Conservation (phyloP, 148 eudicot genomes). For the Dianthus caryophyllus region DNA sequence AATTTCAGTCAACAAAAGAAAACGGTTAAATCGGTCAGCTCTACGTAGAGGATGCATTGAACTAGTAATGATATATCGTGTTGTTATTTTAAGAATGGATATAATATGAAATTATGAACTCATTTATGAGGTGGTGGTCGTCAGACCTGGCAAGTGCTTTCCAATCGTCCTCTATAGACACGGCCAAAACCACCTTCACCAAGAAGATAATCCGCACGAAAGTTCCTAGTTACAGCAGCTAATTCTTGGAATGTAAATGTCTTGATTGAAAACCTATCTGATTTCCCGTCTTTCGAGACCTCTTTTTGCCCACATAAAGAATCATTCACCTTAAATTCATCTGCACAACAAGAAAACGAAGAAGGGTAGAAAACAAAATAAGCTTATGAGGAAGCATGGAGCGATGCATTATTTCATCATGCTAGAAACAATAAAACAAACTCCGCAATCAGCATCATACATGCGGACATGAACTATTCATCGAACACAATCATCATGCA, state of each 20-base stretch:
- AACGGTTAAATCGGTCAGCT: too few relatives aligned
- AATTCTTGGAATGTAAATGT: conserved; percentile 28
- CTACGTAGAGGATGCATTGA: neutral
- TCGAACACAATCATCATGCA: neutral
- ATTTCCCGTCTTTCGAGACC: conserved; percentile 5
- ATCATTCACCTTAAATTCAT: conserved; percentile 8
- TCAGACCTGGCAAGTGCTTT: conserved; percentile 25
- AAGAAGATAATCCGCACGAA: conserved; percentile 22
- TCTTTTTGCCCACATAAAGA: conserved; percentile 3
- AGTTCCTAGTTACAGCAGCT: conserved; percentile 29
- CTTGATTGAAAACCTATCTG: conserved; percentile 17
- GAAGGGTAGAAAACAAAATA: neutral
- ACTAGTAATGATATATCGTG: too few relatives aligned
- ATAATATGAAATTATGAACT: neutral
- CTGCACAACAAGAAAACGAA: neutral
- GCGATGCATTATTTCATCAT: neutral
- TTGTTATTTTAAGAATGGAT: neutral
- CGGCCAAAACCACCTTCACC: conserved; percentile 45
- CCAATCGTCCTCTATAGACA: conserved; percentile 33
- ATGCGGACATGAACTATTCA: neutral
- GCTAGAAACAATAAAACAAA: too few relatives aligned
- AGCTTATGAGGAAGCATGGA: neutral
- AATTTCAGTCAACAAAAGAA: neutral
- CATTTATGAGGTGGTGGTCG: neutral
- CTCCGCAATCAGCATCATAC: too few relatives aligned